Evolutionary conservation across 208 protist species (phyloP), one percentile per base, ranked within the genome.

Genomic region (Leishmania turanica): DNA sequence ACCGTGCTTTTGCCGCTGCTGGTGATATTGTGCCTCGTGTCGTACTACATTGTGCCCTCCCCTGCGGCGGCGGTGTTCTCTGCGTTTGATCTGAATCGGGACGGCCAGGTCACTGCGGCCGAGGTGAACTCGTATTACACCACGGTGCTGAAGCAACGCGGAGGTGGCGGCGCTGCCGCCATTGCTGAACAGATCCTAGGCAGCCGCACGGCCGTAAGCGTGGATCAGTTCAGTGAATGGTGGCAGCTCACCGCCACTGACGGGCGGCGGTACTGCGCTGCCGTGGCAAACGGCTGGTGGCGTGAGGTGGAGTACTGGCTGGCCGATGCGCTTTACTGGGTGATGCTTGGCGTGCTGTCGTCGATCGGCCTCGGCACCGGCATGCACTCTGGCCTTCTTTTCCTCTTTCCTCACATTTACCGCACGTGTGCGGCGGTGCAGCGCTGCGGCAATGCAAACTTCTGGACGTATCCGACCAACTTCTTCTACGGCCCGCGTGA

Each of bases 371-470:
- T 98, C 71, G 98, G 98, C 58, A 98, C 96, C 37, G 98, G 98
- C 51, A 94, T 99, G 87, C 98, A 99, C 87, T 99, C 97, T 6
- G 98, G 98, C 37, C 80, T 99, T 45, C 83, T 99, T 54, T 99
- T 99, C 78, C 89, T 99, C 4, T 98, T 98, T 83, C 98, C 98
- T 17, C 94, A 98, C 88, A 99, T 99, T 84, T 98, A 97, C 75
- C 90, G 94, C 69, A 90, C 89, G 24, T 98, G 97, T 58, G 82
- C 96, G 37, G 93, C 97, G 0, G 94, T 95, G 64, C 84, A 90
- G 45, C 89, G 88, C 53, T 99, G 98, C 83, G 90, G 92, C 40
- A 95, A 91, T 71, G 81, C 89, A 1, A 90, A 95, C 75, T 99
- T 98, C 82, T 96, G 93, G 90, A 96, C 90, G 31, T 98, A 96